These are phyloP conservation scores for Rubroshorea leprosula DNA, from an alignment of 345 rosid species.

Conservation along the genomic window DNA sequence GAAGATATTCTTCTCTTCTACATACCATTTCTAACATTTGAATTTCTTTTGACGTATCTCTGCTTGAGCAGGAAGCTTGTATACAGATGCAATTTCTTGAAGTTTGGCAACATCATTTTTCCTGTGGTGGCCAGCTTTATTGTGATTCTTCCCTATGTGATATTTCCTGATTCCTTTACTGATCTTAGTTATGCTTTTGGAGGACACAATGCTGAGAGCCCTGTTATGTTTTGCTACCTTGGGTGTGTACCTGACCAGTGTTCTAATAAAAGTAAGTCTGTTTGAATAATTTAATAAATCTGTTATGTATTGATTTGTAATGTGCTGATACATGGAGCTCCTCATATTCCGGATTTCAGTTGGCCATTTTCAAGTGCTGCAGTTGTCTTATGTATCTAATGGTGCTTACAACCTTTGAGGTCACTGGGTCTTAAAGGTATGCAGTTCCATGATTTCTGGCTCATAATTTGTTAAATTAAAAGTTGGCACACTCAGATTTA, in stretches of 20 bases:
- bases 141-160: neutral
- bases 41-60: constrained; percentile 3
- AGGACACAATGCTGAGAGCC: constrained; percentile 28
- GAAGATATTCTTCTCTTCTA: too few species aligned
- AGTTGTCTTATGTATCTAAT: constrained; percentile 19
- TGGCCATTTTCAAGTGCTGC: constrained; percentile 31
- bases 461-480: too few species aligned
- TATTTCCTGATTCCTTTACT: neutral
- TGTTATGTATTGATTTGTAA: neutral
- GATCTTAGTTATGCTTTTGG: constrained; percentile 10
- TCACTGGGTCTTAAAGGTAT: constrained; percentile 35
- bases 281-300: neutral
- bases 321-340: constrained; percentile 7
- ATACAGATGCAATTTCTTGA: constrained; percentile 54
- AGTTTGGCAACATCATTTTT: constrained; percentile 21
- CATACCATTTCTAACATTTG: too few species aligned
- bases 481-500: too few species aligned
- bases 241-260: constrained; percentile 20
- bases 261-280: constrained; percentile 15
- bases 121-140: constrained; percentile 26
- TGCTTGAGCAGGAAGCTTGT: constrained; percentile 49
- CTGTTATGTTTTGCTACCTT: constrained; percentile 15
- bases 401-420: constrained; percentile 13
- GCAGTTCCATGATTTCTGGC: too few species aligned
- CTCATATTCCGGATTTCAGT: constrained; percentile 22